Base-by-base conservation (phyloP, 2,329 filamentous ascomycete genomes). In the Colletotrichum endophyticum region DNA sequence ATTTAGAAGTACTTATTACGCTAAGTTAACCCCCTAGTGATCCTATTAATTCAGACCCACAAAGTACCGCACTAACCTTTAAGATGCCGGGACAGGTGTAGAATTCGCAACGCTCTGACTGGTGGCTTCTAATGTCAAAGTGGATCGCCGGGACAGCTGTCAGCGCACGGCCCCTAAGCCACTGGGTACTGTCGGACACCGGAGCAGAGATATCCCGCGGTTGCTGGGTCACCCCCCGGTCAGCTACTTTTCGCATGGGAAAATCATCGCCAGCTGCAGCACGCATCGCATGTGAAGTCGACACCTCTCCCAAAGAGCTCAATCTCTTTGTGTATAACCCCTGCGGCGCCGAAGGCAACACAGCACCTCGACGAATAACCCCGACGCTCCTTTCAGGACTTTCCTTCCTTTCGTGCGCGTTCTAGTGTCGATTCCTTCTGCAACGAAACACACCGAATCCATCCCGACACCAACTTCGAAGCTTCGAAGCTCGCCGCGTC, bases 171-270 rank as follows among this genome's bases (percentile, higher is more conserved):
- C 59, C 62, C 32, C 3, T 19, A 5, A 9, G 36, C 36, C 4
- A 39, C 8, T 19, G 8, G 36, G 8, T 19, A 9, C 0, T 3
- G 15, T 19, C 68, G 69, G 69, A 53, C 15, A 2, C 22, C 69
- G 69, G 69, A 19, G 15, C 25, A 15, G 34, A 32, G 49, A 76
- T 73, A 66, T 30, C 53, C 73, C 73, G 73, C 9, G 13, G 70
- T 76, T 76, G 73, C 64, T 70, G 70, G 73, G 73, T 66, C 70
- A 76, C n/a, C 63, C 64, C 63, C 49, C 34, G 68, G 71, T 56
- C 28, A 49, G 34, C 49, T 56, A 49, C 70, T 73, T 70, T 70
- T 76, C 70, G 70, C 70, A 69, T 53, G 30, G 39, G 64, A 76
- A 73, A 73, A 69, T 70, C 70, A 76, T 76, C 57, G n/a, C 73